phyloP scores from a whole-genome alignment of 495 filamentous ascomycete genomes.

The Penicillium salamii region DNA sequence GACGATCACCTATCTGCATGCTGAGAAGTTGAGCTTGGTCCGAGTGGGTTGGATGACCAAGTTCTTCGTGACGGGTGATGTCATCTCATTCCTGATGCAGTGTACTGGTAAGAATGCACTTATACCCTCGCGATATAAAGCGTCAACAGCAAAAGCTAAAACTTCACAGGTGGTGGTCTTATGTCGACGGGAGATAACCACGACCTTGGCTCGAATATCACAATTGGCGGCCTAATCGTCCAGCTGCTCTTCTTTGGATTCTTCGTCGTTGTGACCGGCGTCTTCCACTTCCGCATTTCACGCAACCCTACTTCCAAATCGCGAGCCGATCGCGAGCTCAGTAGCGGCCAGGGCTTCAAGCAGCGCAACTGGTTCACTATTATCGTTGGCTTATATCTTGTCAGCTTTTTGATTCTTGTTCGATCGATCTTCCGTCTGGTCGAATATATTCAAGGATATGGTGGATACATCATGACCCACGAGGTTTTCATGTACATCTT shows the following conservation, averaged over 20 bases:
- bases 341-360: conserved; percentile 12
- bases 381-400: conserved; percentile 50
- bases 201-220: conserved; percentile 37
- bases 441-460: conserved; percentile 57
- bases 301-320: conserved; percentile 17
- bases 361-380: conserved; percentile 48
- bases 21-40: conserved; percentile 30
- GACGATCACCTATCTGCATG: conserved; percentile 44
- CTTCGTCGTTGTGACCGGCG: conserved; percentile 35
- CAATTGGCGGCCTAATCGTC: conserved; percentile 41
- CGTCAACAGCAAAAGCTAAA: not conserved
- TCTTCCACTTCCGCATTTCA: conserved; percentile 39
- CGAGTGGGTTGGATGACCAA: conserved; percentile 31
- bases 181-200: conserved; percentile 14
- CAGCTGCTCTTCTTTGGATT: conserved; percentile 47
- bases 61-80: conserved; percentile 39
- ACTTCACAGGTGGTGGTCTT: conserved; percentile 14
- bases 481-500: conserved; percentile 64
- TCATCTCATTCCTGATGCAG: conserved; percentile 33
- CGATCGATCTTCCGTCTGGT: conserved; percentile 60
- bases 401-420: conserved; percentile 55
- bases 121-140: not conserved
- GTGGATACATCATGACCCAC: conserved; percentile 48
- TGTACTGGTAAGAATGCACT: conserved; percentile 17
- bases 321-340: conserved; percentile 6